phyloP scores from a whole-genome alignment of 1,284 basidiomycete genomes.

The Naganishia albida region DNA sequence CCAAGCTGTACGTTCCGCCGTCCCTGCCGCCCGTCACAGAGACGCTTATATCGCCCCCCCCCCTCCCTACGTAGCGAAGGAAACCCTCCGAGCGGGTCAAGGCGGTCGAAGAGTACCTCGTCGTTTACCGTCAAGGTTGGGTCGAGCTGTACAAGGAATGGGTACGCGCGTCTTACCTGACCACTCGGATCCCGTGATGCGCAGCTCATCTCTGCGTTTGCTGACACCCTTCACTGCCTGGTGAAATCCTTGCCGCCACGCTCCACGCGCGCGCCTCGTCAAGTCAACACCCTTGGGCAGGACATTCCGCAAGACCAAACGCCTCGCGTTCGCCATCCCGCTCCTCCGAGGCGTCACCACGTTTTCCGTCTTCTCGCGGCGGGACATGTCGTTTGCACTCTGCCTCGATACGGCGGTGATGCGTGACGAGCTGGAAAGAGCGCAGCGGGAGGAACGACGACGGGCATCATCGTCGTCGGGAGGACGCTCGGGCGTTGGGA shows the following conservation, averaged over 20 bases:
- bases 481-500: conserved; percentile 11
- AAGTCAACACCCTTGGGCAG: conserved; percentile 43
- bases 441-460: not conserved
- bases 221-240: too few relatives aligned
- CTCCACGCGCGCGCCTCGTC: too few relatives aligned
- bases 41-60: not conserved
- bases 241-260: too few relatives aligned
- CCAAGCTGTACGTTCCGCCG: conserved; percentile 13
- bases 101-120: conserved; percentile 48
- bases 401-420: conserved; percentile 28
- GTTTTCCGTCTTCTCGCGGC: conserved; percentile 48
- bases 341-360: conserved; percentile 41
- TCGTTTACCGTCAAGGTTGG: conserved; percentile 44
- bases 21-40: too few relatives aligned
- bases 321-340: conserved; percentile 47
- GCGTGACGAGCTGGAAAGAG: conserved; percentile 5
- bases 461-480: conserved; percentile 21
- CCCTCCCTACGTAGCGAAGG: conserved; percentile 38
- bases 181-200: too few relatives aligned
- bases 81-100: conserved; percentile 47
- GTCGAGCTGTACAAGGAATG: conserved; percentile 52
- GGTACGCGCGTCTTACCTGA: conserved; percentile 28
- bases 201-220: too few relatives aligned
- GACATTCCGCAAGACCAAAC: conserved; percentile 41
- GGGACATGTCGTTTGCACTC: conserved; percentile 47